phyloP scores from a whole-genome alignment of 306 rosid genomes.

The Cyamopsis tetragonoloba region DNA sequence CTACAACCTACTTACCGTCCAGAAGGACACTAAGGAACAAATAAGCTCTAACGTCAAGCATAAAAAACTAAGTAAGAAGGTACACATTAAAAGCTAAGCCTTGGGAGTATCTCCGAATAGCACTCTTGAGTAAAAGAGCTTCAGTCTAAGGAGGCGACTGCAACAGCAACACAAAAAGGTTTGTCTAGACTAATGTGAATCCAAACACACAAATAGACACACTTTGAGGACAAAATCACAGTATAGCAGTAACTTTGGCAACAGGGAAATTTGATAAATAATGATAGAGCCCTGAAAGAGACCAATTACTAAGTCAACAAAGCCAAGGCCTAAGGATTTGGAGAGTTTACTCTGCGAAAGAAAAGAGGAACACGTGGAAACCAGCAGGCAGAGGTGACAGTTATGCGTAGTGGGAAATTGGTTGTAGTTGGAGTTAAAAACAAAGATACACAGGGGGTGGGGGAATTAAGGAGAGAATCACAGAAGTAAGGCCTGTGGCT shows the following conservation, averaged over 20 bases:
- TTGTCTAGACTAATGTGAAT: too few species aligned
- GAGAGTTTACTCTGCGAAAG: background rate
- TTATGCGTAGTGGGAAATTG: background rate
- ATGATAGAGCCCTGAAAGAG: too few species aligned
- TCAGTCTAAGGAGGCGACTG: background rate
- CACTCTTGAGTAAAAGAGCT: background rate
- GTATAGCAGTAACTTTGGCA: background rate
- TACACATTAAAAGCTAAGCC: too few species aligned
- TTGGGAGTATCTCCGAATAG: conserved; percentile 1
- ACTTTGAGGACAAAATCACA: background rate
- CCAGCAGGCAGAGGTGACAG: background rate
- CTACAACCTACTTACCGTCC: background rate
- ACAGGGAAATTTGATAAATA: background rate
- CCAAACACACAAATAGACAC: conserved; percentile 7
- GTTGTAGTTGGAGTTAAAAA: too few species aligned
- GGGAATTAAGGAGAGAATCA: too few species aligned
- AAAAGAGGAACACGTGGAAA: background rate
- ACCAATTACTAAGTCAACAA: too few species aligned
- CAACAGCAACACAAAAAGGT: too few species aligned
- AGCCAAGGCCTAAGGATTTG: background rate
- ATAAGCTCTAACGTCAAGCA: background rate
- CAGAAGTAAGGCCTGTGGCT: too few species aligned
- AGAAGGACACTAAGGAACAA: conserved; percentile 9
- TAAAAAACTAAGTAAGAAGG: background rate
- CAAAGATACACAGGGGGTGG: too few species aligned